phyloP scores from a whole-genome alignment of 1,139 yeast species.

The Yamadazyma kanchanaburiensis region DNA sequence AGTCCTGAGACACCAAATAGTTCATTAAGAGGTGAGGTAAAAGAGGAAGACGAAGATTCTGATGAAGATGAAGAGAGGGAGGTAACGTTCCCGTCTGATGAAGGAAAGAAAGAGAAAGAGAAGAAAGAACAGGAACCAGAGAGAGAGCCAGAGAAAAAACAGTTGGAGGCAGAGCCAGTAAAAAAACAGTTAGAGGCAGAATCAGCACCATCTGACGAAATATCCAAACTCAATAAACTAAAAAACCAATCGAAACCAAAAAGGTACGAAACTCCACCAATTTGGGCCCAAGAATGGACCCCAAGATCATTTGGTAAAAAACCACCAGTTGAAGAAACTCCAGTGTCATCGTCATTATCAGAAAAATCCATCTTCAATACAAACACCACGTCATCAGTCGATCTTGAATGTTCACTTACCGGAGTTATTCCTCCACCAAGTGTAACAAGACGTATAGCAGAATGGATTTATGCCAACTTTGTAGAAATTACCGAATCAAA shows the following conservation, averaged over 20 bases:
- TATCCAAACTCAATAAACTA: slow-evolving; percentile 17
- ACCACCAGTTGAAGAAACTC: slow-evolving; percentile 1
- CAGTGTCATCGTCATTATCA: slow-evolving; percentile 11
- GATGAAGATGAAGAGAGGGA: slow-evolving; percentile 1
- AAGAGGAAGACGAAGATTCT: slow-evolving; percentile 2
- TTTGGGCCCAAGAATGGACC: slow-evolving; percentile 80
- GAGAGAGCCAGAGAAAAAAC: not conserved
- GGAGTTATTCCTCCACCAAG: slow-evolving; percentile 82
- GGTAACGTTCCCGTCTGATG: slow-evolving; percentile 1
- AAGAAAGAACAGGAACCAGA: not conserved
- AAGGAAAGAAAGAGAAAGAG: not conserved
- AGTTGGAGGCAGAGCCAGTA: not conserved
- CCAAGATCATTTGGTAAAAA: slow-evolving; percentile 24
- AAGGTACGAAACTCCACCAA: slow-evolving; percentile 64
- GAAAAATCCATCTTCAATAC: slow-evolving; percentile 36
- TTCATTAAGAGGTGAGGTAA: slow-evolving; percentile 1
- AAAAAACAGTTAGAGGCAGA: not conserved
- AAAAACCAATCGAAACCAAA: slow-evolving; percentile 47
- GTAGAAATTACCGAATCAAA: slow-evolving; percentile 58
- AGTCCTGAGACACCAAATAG: slow-evolving; percentile 17
- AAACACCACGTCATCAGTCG: slow-evolving; percentile 34
- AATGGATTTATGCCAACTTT: slow-evolving; percentile 85
- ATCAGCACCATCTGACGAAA: too few relatives aligned
- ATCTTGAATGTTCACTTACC: slow-evolving; percentile 58
- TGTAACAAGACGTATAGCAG: slow-evolving; percentile 75